Percentiles rank a stretch among this genome's conserved stretches.
Conservation (phyloP, 129 eudicot species). For the Deinandra increscens region DNA sequence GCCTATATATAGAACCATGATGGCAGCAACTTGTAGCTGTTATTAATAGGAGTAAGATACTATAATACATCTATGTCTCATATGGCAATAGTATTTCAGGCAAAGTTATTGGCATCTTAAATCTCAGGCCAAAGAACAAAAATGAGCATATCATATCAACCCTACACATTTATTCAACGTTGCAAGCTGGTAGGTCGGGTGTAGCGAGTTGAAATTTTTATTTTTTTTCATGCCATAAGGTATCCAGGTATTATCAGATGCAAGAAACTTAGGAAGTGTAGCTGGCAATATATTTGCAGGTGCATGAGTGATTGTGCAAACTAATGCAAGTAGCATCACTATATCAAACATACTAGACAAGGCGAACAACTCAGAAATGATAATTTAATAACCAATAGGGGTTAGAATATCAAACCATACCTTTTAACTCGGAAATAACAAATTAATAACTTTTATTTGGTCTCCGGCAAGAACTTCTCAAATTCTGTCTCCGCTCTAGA, state of each 20-base stretch:
- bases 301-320: background rate
- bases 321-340: background rate
- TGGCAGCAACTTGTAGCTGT: background rate
- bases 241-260: background rate
- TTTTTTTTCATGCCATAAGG: background rate
- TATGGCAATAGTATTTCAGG: background rate
- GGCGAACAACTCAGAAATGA: background rate
- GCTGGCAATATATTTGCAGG: background rate
- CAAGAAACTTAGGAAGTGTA: background rate
- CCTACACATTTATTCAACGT: background rate
- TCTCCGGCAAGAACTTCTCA: constrained; percentile 78
- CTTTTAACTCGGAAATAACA: constrained; percentile 17
- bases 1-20: background rate
- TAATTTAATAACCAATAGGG: background rate
- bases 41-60: background rate
- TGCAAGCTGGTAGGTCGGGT: background rate
- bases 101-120: background rate
- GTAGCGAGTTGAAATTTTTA: background rate
- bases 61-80: constrained; percentile 5
- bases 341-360: background rate
- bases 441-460: constrained; percentile 34
- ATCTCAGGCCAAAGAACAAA: background rate
- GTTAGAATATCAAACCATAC: constrained; percentile 28
- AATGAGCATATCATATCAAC: background rate
- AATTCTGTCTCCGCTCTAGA: constrained; percentile 53